Evolutionary conservation across 495 filamentous ascomycete genomes (phyloP), one percentile per base, ranked within the genome.

Genomic region (Trichocladium antarcticum): DNA sequence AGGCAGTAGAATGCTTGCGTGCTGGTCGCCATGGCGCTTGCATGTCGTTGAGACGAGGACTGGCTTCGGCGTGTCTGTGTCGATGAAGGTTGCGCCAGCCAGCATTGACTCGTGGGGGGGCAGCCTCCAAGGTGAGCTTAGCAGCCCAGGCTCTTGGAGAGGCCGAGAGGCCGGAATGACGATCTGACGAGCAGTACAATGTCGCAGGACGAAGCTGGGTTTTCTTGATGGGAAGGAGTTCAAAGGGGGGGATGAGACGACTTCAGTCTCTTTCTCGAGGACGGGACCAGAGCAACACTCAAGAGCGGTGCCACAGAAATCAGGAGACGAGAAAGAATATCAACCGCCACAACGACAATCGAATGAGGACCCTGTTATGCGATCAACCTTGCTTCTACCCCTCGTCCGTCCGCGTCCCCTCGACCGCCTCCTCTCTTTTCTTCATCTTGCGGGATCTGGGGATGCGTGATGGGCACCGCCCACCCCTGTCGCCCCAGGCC

Each of bases 1-100:
- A 80, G 61, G 72, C 65, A 58, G 64, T 71, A 73, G 65, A 74
- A 72, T 58, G 65, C 52, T 59, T 68, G 65, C 54, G 68, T 59
- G 48, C 50, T 60, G 55, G 61, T 61, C 57, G 69, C 70, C 71
- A 74, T 74, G 61, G n/a, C 62, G 63, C 51, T 68, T 47, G 68
- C 69, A 72, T 72, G 57, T 66, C 65, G 65, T 55, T 49, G 59
- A 55, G 58, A 54, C 35, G 50, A 54, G 42, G 27, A 42, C 31
- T 15, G 22, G 27, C 29, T 24, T 38, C 2, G 27, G 37, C 42
- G 42, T 53, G 42, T 35, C 10, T 43, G 44, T 24, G 16, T 16
- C 39, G 6, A 29, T 36, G 28, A 19, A 38, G 38, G 8, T 14
- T 7, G 38, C 38, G 28, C 46, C 17, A 22, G 15, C 37, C 14